Evolutionary conservation across 2,329 filamentous ascomycete genomes (phyloP), one percentile per base, ranked within the genome.

Genomic region (Ophiognomonia clavigignenti-juglandacearum): DNA sequence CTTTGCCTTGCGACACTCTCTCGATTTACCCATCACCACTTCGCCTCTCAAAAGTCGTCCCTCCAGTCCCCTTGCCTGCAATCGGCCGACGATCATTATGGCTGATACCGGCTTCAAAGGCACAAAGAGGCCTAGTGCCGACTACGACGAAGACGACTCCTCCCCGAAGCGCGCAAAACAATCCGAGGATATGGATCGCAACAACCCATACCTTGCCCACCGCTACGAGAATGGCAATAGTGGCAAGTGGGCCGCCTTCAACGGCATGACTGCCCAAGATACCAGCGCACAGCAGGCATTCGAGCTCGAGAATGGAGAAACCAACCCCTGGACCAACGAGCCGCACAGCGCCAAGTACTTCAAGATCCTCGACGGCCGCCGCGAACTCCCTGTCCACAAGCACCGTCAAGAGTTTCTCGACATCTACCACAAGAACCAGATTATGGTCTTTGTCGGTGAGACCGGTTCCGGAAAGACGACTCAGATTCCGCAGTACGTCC

Each of bases 391-490:
- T 13, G 93, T 98, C 36, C 85, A 95, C 68, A 85, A 89, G 62
- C 93, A 98, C 68, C 84, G 90, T 77, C 82, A 93, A 67, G 93
- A 98, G 64, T 98, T 98, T 64, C 78, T 98, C 51, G 74, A 91
- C 62, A 81, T 95, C 61, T 98, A 95, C 70, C 95, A 98, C 60
- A 82, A 86, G 59, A 88, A 85, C 20, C 93, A 98, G 70, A 96
- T 98, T 57, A 82, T 98, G 52, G 93, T 98, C 60, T 96, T 98
- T 61, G 93, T 98, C 55, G 93, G 93, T 73, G 93, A 98, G 75
- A 98, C 93, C 8, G 93, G 95, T 81, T 98, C 93, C 56, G 93
- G 93, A 72, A 98, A 98, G 74, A 98, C 93, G 4, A 98, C 93
- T 0, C 93, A 98, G 74, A 97, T 98, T 52, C 93, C 93, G 2